These are phyloP conservation scores for Yamadazyma triangularis DNA, from an alignment of 1,139 yeast genomes.

Conservation along the genomic window DNA sequence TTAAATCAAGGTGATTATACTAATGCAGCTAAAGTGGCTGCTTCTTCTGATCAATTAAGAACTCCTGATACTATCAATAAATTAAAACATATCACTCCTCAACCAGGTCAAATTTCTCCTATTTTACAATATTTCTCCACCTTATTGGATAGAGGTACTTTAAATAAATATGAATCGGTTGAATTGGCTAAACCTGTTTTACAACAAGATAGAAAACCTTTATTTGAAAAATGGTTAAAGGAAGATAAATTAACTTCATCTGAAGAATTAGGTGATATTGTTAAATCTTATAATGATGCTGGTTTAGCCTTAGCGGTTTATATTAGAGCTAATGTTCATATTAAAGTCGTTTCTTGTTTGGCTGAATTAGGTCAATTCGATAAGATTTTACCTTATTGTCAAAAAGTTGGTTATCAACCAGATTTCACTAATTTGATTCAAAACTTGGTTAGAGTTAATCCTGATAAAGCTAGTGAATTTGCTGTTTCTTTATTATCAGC, in stretches of 20 bases:
- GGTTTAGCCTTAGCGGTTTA: constrained; percentile 89
- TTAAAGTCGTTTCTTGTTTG: constrained; percentile 86
- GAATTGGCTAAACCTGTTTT: constrained; percentile 95
- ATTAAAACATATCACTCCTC: constrained; percentile 87
- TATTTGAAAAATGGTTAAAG: constrained; percentile 94
- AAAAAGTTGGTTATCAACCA: constrained; percentile 84
- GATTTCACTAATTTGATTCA: constrained; percentile 89
- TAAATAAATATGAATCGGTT: constrained; percentile 90
- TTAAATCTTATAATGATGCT: constrained; percentile 74
- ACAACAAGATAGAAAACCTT: constrained; percentile 91
- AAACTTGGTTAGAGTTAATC: constrained; percentile 84
- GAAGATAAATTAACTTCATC: constrained; percentile 92
- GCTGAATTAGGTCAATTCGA: constrained; percentile 98
- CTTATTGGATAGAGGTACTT: constrained; percentile 85
- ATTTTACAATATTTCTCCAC: constrained; percentile 90
- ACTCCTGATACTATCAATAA: constrained; percentile 93
- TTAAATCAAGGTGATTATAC: constrained; percentile 83
- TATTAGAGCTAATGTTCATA: constrained; percentile 76
- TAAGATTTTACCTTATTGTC: constrained; percentile 90
- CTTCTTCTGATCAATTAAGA: constrained; percentile 89
- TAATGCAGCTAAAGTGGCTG: constrained; percentile 96
- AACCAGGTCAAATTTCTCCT: constrained; percentile 94
- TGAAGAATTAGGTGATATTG: constrained; percentile 95
- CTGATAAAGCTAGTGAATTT: constrained; percentile 98
- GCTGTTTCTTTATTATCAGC: constrained; percentile 78